Conservation (phyloP, 2,329 filamentous ascomycete genomes). For the Pestalotiopsis sp. region DNA sequence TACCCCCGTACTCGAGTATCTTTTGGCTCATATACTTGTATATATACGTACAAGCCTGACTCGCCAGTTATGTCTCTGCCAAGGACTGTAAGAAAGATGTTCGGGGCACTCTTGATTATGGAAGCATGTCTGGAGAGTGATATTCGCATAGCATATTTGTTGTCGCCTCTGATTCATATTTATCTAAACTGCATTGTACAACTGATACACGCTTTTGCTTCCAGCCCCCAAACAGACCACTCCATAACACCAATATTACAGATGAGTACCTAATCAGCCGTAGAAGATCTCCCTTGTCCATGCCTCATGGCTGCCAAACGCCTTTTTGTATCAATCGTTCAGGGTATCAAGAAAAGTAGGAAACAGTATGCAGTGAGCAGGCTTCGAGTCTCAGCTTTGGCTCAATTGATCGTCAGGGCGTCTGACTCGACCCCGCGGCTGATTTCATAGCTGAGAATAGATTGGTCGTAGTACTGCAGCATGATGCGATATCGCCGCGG, state of each 20-base stretch:
- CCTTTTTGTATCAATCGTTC: not conserved
- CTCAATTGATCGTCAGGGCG: slow-evolving; percentile 26
- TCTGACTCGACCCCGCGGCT: slow-evolving; percentile 40
- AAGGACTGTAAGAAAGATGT: too few species aligned
- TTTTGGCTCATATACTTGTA: not conserved
- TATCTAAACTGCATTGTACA: not conserved
- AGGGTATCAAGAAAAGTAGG: not conserved
- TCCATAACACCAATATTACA: not conserved
- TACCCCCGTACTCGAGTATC: not conserved
- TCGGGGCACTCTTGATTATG: not conserved
- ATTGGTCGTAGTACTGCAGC: slow-evolving; percentile 72
- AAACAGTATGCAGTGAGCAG: not conserved
- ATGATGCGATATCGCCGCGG: slow-evolving; percentile 54
- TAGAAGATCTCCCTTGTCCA: not conserved
- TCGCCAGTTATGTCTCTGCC: too few species aligned
- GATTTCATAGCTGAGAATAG: slow-evolving; percentile 71
- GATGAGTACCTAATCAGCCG: not conserved
- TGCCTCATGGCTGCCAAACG: not conserved
- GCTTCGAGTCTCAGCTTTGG: not conserved
- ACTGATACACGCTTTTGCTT: not conserved
- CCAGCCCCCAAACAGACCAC: not conserved
- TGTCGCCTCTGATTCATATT: not conserved
- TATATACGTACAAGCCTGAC: not conserved
- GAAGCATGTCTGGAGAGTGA: not conserved
- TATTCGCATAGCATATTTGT: not conserved